Evolutionary conservation across 371 early-diverging fungal genomes (phyloP).

Genomic region (Mortierella polycephala): DNA sequence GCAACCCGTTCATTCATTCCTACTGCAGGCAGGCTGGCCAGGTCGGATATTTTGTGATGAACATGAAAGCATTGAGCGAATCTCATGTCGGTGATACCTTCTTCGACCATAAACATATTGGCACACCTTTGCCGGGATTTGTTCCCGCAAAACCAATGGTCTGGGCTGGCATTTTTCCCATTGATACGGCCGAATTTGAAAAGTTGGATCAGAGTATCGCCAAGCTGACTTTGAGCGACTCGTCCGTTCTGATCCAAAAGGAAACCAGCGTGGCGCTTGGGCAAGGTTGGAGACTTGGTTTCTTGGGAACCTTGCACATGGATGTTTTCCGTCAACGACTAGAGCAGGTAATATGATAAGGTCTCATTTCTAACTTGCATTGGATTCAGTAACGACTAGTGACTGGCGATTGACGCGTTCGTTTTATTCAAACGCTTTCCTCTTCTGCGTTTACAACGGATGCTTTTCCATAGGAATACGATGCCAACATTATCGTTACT

Average conservation of each 20-base stretch:
- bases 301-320: slow-evolving; percentile 96
- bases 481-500: slow-evolving; percentile 90
- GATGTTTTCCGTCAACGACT: slow-evolving; percentile 96
- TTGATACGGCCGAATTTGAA: slow-evolving; percentile 89
- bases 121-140: slow-evolving; percentile 89
- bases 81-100: slow-evolving; percentile 98
- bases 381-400: too few species aligned
- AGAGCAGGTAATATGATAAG: slow-evolving; percentile 72
- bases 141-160: slow-evolving; percentile 93
- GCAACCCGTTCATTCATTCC: too few species aligned
- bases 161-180: slow-evolving; percentile 90
- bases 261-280: slow-evolving; percentile 93
- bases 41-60: slow-evolving; percentile 93
- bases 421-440: neutral
- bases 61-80: slow-evolving; percentile 93
- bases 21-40: slow-evolving; percentile 84
- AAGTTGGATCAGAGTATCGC: slow-evolving; percentile 91
- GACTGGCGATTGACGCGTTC: too few species aligned
- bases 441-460: neutral
- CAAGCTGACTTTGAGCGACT: slow-evolving; percentile 94
- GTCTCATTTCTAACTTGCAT: too few species aligned
- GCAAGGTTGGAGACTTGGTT: slow-evolving; percentile 97
- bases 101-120: slow-evolving; percentile 68
- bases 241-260: slow-evolving; percentile 88
- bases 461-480: slow-evolving; percentile 75